Evolutionary conservation across 2,329 filamentous ascomycete genomes (phyloP), one percentile per base, ranked within the genome.

Genomic region (Tolypocladium amazonense): DNA sequence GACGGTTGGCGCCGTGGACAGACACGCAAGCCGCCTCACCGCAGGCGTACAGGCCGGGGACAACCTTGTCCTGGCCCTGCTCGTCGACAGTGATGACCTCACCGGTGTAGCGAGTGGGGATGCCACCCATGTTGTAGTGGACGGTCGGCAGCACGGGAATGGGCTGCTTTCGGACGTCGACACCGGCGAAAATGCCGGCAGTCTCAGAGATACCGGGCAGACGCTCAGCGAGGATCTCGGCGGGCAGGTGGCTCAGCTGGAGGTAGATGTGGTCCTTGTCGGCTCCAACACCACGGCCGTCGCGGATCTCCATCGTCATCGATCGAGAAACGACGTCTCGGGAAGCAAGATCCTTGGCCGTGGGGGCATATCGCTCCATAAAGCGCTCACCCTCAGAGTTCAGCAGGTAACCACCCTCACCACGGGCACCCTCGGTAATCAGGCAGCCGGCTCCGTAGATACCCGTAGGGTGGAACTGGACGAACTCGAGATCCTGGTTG

Each of bases 41-140:
- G 69, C 92, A 97, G 69, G 94, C 94, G 74, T 93, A 97, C 64
- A 99, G 85, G 76, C 93, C 93, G 60, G 91, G 92, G 27, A 99
- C 94, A 67, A 96, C 84, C 82, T 96, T 84, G 79, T 97, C 94
- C 61, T 96, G 86, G 66, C 94, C 94, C 63, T 85, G 75, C 72
- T 89, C 88, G 68, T 97, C 91, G 58, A 96, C 81, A 23, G 91
- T 95, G 67, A 99, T 78, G 62, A 97, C 94, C 79, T 99, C 92
- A 76, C 94, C 93, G 63, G 91, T 97, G 83, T 96, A 97, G 72
- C 90, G 91, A 67, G 94, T 97, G 58, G 93, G 93, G 68, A 99
- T 97, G 83, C 94, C 93, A 77, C 93, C 93, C 94, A 97, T 99
- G 84, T 97, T 97, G 85, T 99, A 99, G 83, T 99, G 92, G 67